Evolutionary conservation across 2,329 filamentous ascomycete genomes (phyloP), one percentile per base, ranked within the genome.

Genomic region (Colletotrichum coccodes): DNA sequence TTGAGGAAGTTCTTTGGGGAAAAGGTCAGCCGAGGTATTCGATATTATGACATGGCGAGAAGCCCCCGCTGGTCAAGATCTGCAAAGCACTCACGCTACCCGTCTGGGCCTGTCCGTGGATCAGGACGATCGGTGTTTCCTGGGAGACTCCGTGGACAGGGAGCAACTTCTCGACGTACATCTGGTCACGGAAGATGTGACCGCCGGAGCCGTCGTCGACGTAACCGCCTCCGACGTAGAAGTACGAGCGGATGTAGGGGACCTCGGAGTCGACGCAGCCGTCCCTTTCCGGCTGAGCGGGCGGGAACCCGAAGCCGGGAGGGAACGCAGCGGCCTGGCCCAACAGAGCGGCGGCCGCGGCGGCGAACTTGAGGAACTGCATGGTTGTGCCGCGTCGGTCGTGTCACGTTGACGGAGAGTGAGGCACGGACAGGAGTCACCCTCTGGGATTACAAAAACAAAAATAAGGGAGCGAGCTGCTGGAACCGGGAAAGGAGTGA

Each of bases 81-180:
- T 57, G 46, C 26, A 26, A 3, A 16, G 18, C 7, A 73, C 75
- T 76, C 73, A 79, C 81, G 59, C 75, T 80, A 26, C 81, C 82
- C 3, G 81, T 82, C 70, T 82, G 78, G 11, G 75, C 81, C 57
- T 78, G 75, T 23, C 83, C 84, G 46, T 84, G 81, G 54, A 85
- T 80, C 60, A 85, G 76, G 30, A 85, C 73, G 38, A 85, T 74
- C 0, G 83, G 82, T 38, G 66, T 72, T 3, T 68, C 47, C 52
- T 74, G 74, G 44, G 57, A 71, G 36, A 66, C 72, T 38, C 73
- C 75, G 11, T 53, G 28, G 6, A 73, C 68, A 16, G 84, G 83
- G 7, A 72, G 71, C 18, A 87, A 77, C 63, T 79, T 79, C 76
- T 88, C 86, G 32, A 87, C 84, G 71, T 88, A 88, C 79, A 88